phyloP scores from a whole-genome alignment of 805 yeast species.

The Wickerhamomyces strasburgensis region DNA sequence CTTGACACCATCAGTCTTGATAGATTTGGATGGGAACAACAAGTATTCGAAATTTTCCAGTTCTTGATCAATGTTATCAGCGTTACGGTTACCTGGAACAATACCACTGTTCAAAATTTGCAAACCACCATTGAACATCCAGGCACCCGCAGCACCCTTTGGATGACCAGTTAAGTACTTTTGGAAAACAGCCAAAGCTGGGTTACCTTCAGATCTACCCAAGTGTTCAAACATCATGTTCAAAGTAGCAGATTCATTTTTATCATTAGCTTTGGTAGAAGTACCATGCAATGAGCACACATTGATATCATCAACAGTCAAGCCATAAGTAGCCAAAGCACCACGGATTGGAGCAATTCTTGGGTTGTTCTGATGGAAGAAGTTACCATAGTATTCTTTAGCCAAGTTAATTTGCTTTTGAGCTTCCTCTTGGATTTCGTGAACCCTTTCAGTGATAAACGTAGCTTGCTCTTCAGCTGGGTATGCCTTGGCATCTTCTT shows the following conservation, averaged over 20 bases:
- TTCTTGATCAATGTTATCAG: constrained; percentile 86
- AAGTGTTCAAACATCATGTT: constrained; percentile 90
- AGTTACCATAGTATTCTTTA: constrained; percentile 91
- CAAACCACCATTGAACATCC: constrained; percentile 99
- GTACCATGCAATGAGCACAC: constrained; percentile 99
- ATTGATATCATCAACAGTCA: constrained; percentile 90
- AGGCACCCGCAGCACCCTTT: constrained; percentile 99
- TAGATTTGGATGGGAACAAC: constrained; percentile 88
- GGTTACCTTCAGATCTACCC: constrained; percentile 97
- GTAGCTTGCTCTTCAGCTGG: constrained; percentile 46
- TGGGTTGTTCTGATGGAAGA: constrained; percentile 85
- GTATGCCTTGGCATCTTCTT: constrained; percentile 61
- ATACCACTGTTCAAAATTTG: constrained; percentile 89
- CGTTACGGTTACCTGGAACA: constrained; percentile 98
- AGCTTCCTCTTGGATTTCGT: constrained; percentile 83
- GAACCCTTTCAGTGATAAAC: constrained; percentile 77
- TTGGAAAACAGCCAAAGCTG: constrained; percentile 97
- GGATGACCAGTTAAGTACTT: constrained; percentile 99
- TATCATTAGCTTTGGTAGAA: constrained; percentile 96
- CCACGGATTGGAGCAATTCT: constrained; percentile 97
- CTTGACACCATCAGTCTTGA: constrained; percentile 94
- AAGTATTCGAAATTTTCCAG: constrained; percentile 84
- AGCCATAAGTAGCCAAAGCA: constrained; percentile 88
- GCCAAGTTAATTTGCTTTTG: constrained; percentile 81
- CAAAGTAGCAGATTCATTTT: constrained; percentile 92